Conservation (phyloP, 306 rosid genomes). For the Prosopis cineraria region DNA sequence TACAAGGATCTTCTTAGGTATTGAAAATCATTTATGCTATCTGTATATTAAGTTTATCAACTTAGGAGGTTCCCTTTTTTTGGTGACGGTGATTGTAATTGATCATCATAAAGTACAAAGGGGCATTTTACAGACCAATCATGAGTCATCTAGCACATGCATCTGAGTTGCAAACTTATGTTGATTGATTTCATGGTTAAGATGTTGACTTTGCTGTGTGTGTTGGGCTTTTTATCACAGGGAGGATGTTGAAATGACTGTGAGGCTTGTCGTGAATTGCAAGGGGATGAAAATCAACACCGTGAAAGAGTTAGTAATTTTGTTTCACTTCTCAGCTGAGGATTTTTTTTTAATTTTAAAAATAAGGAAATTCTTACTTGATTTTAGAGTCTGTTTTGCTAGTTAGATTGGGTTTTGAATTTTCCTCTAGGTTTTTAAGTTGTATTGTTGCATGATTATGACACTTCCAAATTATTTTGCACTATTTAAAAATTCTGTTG, state of each 20-base stretch:
- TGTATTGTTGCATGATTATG: not conserved
- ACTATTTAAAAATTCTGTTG: not conserved
- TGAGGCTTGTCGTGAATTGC: conserved; percentile 89
- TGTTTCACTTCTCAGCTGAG: conserved; percentile 8
- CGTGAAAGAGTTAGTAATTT: conserved; percentile 70
- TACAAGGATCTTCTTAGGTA: conserved; percentile 96
- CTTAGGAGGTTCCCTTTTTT: not conserved
- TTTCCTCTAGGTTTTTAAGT: not conserved
- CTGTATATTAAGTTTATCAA: conserved; percentile 14
- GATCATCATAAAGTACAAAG: not conserved
- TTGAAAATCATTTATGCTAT: conserved; percentile 26
- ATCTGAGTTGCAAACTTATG: conserved; percentile 6
- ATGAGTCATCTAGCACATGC: conserved; percentile 24
- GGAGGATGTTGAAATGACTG: conserved; percentile 84
- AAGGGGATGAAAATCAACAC: conserved; percentile 74
- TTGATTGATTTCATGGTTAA: conserved; percentile 28
- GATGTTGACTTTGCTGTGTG: conserved; percentile 34
- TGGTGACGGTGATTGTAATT: conserved; percentile 8
- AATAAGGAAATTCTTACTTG: not conserved
- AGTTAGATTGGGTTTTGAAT: conserved; percentile 6
- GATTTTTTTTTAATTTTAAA: conserved; percentile 5
- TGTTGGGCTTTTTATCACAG: conserved; percentile 49
- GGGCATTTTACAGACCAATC: not conserved
- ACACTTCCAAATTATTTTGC: conserved; percentile 21
- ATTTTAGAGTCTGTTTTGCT: not conserved